These are phyloP conservation scores for Meyerozyma guilliermondii DNA, from an alignment of 1,139 yeast species.

Conservation along the genomic window DNA sequence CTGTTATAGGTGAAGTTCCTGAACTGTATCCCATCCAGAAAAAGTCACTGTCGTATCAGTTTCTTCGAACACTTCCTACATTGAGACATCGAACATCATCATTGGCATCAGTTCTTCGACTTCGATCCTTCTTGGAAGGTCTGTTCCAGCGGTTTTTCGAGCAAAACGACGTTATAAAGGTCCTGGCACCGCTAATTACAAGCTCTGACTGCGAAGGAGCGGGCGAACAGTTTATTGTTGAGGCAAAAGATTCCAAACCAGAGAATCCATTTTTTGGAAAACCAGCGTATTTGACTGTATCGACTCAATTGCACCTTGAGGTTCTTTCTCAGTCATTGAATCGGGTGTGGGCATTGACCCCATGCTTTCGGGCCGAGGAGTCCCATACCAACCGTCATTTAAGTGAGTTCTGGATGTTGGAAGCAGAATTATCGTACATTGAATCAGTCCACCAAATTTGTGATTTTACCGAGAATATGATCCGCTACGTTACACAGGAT, in stretches of 20 bases:
- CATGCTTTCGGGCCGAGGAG: conserved; percentile 91
- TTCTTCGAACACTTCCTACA: conserved; percentile 66
- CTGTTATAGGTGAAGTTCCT: conserved; percentile 49
- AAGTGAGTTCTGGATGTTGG: conserved; percentile 97
- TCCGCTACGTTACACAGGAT: conserved; percentile 45
- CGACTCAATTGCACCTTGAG: conserved; percentile 89
- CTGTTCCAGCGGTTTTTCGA: conserved; percentile 53
- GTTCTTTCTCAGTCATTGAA: conserved; percentile 68
- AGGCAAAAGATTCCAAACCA: conserved; percentile 21
- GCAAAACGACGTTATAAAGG: conserved; percentile 55
- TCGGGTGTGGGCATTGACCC: conserved; percentile 85
- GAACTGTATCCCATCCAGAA: conserved; percentile 79
- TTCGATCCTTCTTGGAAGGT: conserved; percentile 64
- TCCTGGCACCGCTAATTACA: conserved; percentile 81
- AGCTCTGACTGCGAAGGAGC: conserved; percentile 97
- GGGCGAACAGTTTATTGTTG: conserved; percentile 75
- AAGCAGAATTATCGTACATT: conserved; percentile 78
- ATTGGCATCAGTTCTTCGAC: conserved; percentile 61
- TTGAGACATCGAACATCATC: conserved; percentile 71
- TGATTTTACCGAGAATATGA: conserved; percentile 62
- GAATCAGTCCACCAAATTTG: conserved; percentile 57
- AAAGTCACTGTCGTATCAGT: conserved; percentile 62
- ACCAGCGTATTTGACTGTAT: conserved; percentile 74
- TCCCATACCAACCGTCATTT: conserved; percentile 90
- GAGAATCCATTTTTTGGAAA: conserved; percentile 55